Conservation (phyloP, 352 stramenopile genomes). For the Pythium insidiosum region DNA sequence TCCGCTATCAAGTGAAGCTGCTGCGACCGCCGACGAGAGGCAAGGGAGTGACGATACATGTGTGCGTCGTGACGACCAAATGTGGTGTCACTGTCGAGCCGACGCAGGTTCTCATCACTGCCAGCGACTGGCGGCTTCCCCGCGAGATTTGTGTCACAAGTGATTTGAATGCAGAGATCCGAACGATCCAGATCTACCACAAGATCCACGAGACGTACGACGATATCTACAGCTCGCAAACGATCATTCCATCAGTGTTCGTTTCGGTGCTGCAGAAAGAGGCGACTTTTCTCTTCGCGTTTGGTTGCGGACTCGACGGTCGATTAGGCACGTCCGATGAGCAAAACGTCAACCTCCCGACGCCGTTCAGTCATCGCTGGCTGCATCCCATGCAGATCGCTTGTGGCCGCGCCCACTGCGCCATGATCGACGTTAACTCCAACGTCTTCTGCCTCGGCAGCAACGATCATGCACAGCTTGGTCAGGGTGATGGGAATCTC, state of each 20-base stretch:
- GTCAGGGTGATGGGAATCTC: conserved; percentile 42
- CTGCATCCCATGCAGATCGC: conserved; percentile 60
- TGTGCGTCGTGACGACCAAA: conserved; percentile 59
- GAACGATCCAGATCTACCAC: conserved; percentile 68
- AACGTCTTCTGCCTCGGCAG: conserved; percentile 70
- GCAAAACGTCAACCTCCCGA: conserved; percentile 33
- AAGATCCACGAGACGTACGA: conserved; percentile 52
- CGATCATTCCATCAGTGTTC: conserved; percentile 50
- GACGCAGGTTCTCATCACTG: conserved; percentile 38
- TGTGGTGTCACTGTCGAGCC: conserved; percentile 38
- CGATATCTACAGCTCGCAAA: conserved; percentile 32
- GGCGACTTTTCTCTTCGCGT: conserved; percentile 62
- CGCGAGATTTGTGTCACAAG: conserved; percentile 34
- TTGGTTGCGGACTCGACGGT: conserved; percentile 49
- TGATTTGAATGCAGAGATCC: conserved; percentile 37
- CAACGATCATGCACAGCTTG: conserved; percentile 36
- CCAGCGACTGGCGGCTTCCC: conserved; percentile 39
- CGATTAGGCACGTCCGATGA: conserved; percentile 42
- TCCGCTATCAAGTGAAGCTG: conserved; percentile 53
- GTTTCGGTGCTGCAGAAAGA: conserved; percentile 66
- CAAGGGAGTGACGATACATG: conserved; percentile 51
- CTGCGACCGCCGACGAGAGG: conserved; percentile 33
- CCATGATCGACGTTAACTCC: conserved; percentile 66
- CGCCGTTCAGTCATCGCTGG: conserved; percentile 52
- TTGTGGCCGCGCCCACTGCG: conserved; percentile 56